Evolutionary conservation across 2,329 filamentous ascomycete genomes (phyloP), one percentile per base, ranked within the genome.

Genomic region (Blumeriella jaapii): DNA sequence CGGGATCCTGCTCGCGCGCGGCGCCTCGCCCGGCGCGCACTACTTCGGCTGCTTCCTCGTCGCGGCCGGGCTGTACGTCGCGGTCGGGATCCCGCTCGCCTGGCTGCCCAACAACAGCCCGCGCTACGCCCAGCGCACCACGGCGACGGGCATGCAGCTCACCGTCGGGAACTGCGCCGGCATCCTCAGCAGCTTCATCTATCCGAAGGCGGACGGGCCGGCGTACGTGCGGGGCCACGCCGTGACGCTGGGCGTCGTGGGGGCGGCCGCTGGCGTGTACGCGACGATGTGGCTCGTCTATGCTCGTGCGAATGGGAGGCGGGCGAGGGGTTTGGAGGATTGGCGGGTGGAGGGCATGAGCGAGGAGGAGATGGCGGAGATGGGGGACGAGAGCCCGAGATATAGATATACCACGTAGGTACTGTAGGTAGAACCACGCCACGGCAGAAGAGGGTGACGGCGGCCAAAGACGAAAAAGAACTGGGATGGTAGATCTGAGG

Each of bases 31-130:
- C 0, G 69, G 63, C 1, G 71, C 71, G 1, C 68, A 70, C 43
- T 79, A 76, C 41, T 69, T 71, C 8, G 74, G 71, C 1, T 76
- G 72, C 39, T 69, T 77, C 51, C 54, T 78, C 16, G 66, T 77
- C 1, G 73, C 74, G 0, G 59, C 69, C 48, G 74, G 74, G 0
- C 50, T 78, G 2, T 78, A 78, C 46, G 44, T 54, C 9, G 42
- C 51, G 12, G 52, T 57, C 9, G 51, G 55, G 1, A 31, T 58
- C 7, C 54, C 54, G 1, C 38, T 58, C 1, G 52, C 53, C 2
- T 58, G 55, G 55, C 41, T 67, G 12, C 59, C 69, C 1, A 65
- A 62, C 4, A 78, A 77, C 36, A 61, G 67, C 13, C 73, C 74
- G 2, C 59, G 73, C 5, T 78, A 77, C 44, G 72, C 70, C 5